Conservation (phyloP, 495 filamentous ascomycete species). For the Clavariopsis aquatica region DNA sequence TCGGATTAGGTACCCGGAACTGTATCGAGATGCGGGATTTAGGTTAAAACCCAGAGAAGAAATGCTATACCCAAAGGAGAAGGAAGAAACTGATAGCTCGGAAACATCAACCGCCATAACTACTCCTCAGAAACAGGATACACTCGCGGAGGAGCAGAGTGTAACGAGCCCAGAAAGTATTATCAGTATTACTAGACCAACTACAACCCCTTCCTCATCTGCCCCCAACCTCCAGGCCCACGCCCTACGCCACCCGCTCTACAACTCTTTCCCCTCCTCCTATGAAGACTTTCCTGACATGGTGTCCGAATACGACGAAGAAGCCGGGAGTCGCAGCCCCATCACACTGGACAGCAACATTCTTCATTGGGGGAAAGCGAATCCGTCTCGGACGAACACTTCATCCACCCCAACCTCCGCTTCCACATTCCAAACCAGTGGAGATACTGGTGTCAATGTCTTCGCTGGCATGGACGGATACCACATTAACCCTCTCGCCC, state of each 20-base stretch:
- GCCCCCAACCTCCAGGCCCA: slow-evolving; percentile 5
- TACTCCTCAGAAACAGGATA: background rate
- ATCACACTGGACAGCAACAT: slow-evolving; percentile 43
- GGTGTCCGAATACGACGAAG: slow-evolving; percentile 30
- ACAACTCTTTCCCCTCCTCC: slow-evolving; percentile 21
- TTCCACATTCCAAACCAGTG: too few species aligned
- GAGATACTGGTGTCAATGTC: slow-evolving; percentile 12
- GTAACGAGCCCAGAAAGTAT: background rate
- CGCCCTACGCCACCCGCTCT: slow-evolving; percentile 21
- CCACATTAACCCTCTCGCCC: slow-evolving; percentile 36
- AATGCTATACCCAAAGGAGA: slow-evolving; percentile 6
- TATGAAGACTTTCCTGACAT: slow-evolving; percentile 36
- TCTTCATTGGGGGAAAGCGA: slow-evolving; percentile 39
- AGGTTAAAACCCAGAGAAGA: slow-evolving; percentile 34
- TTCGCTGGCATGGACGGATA: slow-evolving; percentile 24
- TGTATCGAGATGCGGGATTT: slow-evolving; percentile 57
- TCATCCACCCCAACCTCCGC: background rate
- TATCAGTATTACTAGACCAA: background rate
- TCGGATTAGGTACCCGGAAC: slow-evolving; percentile 74
- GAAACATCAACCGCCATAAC: background rate
- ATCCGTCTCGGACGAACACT: slow-evolving; percentile 14
- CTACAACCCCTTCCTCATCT: background rate
- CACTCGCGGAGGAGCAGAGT: background rate
- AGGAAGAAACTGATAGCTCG: background rate
- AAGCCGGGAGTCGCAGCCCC: slow-evolving; percentile 23